Evolutionary conservation across 2,329 filamentous ascomycete genomes (phyloP).

Genomic region (Fusarium dlaminii): DNA sequence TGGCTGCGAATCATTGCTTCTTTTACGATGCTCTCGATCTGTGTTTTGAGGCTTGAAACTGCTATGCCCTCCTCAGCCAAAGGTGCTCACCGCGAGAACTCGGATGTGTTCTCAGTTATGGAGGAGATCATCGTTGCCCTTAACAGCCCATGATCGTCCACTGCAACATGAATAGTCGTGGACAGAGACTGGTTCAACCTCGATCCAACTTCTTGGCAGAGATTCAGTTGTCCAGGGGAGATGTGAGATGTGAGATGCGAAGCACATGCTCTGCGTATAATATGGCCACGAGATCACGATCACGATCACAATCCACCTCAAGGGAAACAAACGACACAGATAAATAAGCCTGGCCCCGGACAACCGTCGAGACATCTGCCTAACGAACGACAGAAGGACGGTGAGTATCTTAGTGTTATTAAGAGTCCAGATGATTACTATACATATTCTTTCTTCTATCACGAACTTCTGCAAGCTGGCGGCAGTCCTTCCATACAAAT

Average conservation of each 20-base stretch:
- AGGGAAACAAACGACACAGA: slow-evolving; percentile 6
- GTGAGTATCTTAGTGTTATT: background rate
- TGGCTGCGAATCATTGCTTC: slow-evolving; percentile 14
- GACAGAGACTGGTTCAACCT: slow-evolving; percentile 4
- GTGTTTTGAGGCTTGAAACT: slow-evolving; percentile 29
- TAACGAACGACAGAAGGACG: background rate
- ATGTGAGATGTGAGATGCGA: slow-evolving; percentile 9
- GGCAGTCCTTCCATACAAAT: background rate
- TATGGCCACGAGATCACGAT: slow-evolving; percentile 34
- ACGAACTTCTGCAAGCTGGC: background rate
- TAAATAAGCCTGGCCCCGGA: background rate
- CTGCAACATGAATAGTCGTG: slow-evolving; percentile 7
- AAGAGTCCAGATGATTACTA: background rate
- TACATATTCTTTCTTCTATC: background rate
- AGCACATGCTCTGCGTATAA: slow-evolving; percentile 23
- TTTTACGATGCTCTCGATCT: slow-evolving; percentile 31
- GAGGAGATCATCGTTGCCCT: slow-evolving; percentile 24
- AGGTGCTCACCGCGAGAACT: slow-evolving; percentile 1
- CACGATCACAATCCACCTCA: slow-evolving; percentile 21
- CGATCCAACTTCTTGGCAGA: background rate
- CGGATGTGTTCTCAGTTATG: slow-evolving; percentile 15
- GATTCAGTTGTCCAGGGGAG: slow-evolving; percentile 29
- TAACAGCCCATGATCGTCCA: slow-evolving; percentile 14
- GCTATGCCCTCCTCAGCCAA: slow-evolving; percentile 22
- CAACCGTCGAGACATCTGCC: background rate